These are phyloP conservation scores for Tephrocybe rancida DNA, from an alignment of 768 basidiomycete genomes.

Conservation along the genomic window DNA sequence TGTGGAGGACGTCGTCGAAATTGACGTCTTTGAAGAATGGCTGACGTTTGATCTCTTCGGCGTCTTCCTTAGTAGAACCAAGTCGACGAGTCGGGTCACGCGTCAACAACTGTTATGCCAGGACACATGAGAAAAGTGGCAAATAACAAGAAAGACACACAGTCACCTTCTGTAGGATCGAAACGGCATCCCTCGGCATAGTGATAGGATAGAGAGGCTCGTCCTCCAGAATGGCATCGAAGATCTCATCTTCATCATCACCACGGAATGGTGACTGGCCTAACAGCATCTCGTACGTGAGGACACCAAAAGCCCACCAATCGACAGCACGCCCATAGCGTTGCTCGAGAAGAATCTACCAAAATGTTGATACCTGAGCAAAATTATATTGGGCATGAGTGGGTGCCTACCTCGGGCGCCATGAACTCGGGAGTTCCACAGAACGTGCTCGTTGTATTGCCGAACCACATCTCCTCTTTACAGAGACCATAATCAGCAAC, in stretches of 20 bases:
- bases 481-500: slow-evolving; percentile 99
- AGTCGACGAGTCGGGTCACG: slow-evolving; percentile 90
- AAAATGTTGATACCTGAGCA: neutral
- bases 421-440: slow-evolving; percentile 99
- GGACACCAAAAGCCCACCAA: slow-evolving; percentile 99
- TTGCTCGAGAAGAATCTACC: slow-evolving; percentile 96
- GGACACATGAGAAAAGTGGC: neutral
- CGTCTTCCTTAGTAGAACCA: slow-evolving; percentile 90
- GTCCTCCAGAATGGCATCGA: slow-evolving; percentile 98
- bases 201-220: slow-evolving; percentile 99
- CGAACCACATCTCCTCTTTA: slow-evolving; percentile 99
- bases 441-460: slow-evolving; percentile 96
- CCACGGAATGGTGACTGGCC: slow-evolving; percentile 99
- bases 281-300: slow-evolving; percentile 98
- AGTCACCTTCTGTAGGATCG: slow-evolving; percentile 88
- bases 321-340: slow-evolving; percentile 98
- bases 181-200: slow-evolving; percentile 97
- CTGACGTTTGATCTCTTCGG: slow-evolving; percentile 96
- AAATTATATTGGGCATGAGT: neutral
- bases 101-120: slow-evolving; percentile 70
- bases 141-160: neutral
- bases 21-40: slow-evolving; percentile 98
- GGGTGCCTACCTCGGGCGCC: slow-evolving; percentile 88
- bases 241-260: slow-evolving; percentile 99
- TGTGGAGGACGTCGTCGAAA: slow-evolving; percentile 96